A percentile compares a stretch with the other conserved stretches of the same genome.
These are phyloP conservation scores for Dalbergia cochinchinensis DNA, from an alignment of 306 rosid species.

Conservation along the genomic window DNA sequence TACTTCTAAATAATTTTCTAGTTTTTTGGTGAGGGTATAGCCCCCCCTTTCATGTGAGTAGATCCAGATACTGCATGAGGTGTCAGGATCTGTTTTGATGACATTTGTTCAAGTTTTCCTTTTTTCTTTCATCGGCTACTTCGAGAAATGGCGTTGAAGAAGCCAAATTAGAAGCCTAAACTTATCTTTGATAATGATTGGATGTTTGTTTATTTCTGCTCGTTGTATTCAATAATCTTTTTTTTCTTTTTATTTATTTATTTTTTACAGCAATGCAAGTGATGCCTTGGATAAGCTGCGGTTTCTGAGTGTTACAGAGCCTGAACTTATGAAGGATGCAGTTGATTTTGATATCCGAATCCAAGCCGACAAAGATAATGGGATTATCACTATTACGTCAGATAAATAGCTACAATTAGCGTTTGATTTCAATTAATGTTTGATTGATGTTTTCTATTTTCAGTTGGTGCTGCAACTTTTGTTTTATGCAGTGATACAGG, in stretches of 20 bases:
- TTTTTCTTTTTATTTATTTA: background rate
- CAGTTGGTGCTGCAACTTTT: constrained; percentile 27
- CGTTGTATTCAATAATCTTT: constrained; percentile 16
- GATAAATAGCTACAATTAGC: constrained; percentile 27
- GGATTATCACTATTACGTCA: constrained; percentile 80
- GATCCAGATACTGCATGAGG: background rate
- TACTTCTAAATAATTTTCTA: no score
- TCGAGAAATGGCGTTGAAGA: background rate
- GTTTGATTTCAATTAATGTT: constrained; percentile 13
- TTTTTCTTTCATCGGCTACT: background rate
- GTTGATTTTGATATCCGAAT: constrained; percentile 85
- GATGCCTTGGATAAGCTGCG: constrained; percentile 99
- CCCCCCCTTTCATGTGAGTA: no score
- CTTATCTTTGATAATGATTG: background rate
- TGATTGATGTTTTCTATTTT: constrained; percentile 2
- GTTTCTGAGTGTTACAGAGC: constrained; percentile 83
- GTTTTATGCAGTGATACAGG: constrained; percentile 81
- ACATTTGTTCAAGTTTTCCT: background rate
- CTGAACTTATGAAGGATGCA: constrained; percentile 79
- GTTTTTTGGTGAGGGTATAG: no score
- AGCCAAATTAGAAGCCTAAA: background rate
- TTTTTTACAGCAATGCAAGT: constrained; percentile 83
- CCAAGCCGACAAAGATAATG: constrained; percentile 86
- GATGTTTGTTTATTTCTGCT: background rate
- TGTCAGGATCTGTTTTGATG: constrained; percentile 12